These are phyloP conservation scores for Cryptococcus depauperatus DNA, from an alignment of 1,284 basidiomycete genomes.

Conservation along the genomic window DNA sequence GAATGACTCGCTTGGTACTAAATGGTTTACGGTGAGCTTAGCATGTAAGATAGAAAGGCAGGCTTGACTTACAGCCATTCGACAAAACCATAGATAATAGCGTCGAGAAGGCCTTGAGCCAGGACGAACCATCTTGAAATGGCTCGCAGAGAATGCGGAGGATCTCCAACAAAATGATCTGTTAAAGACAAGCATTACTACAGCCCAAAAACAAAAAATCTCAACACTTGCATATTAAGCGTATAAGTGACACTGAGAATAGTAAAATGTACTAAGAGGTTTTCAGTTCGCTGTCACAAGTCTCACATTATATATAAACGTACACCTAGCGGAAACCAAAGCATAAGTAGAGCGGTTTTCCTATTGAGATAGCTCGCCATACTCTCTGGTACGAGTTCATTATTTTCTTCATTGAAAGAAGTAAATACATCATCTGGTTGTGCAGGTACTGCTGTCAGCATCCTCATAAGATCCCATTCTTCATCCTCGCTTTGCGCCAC, in stretches of 20 bases:
- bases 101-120: slow-evolving; percentile 43
- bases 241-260: slow-evolving; percentile 44
- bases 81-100: slow-evolving; percentile 44
- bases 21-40: neutral
- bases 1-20: slow-evolving; percentile 17
- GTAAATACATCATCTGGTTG: slow-evolving; percentile 19
- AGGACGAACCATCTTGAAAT: slow-evolving; percentile 46
- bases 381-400: slow-evolving; percentile 40
- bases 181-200: too few relatives aligned
- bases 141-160: slow-evolving; percentile 35
- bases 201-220: too few relatives aligned
- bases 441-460: slow-evolving; percentile 26
- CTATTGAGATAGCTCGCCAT: slow-evolving; percentile 45
- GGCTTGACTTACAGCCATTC: slow-evolving; percentile 44
- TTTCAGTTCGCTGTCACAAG: neutral
- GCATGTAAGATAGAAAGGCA: neutral
- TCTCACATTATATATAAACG: slow-evolving; percentile 13
- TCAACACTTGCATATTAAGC: neutral
- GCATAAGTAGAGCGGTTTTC: slow-evolving; percentile 44
- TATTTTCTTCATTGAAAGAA: slow-evolving; percentile 18
- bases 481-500: slow-evolving; percentile 14
- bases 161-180: slow-evolving; percentile 37
- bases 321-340: slow-evolving; percentile 44
- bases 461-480: slow-evolving; percentile 35
- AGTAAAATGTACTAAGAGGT: slow-evolving; percentile 33